Evolutionary conservation across 2,329 filamentous ascomycete species (phyloP).

Genomic region (Xylaria sp.): DNA sequence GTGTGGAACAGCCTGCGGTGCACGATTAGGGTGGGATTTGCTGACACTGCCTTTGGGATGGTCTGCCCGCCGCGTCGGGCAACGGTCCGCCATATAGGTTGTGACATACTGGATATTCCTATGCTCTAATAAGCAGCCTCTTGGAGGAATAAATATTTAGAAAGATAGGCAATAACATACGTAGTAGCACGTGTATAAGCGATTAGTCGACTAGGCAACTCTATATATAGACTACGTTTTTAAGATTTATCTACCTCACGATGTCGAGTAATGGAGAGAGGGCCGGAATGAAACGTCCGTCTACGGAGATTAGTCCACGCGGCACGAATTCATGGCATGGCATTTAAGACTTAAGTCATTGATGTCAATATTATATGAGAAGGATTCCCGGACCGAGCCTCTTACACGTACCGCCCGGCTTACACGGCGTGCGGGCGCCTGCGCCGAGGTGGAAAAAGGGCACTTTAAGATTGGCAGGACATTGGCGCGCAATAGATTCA

Average conservation of each 20-base stretch:
- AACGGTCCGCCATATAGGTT: slow-evolving; percentile 12
- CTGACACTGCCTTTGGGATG: slow-evolving; percentile 9
- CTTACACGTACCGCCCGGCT: not conserved
- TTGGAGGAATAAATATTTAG: not conserved
- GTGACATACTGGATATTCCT: slow-evolving; percentile 23
- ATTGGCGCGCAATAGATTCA: not conserved
- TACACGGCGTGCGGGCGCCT: not conserved
- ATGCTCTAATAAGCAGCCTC: slow-evolving; percentile 8
- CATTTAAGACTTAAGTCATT: not conserved
- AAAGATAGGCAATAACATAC: not conserved
- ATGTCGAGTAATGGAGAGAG: not conserved
- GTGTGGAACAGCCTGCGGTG: slow-evolving; percentile 25
- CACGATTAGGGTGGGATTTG: slow-evolving; percentile 3
- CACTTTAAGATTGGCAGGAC: not conserved
- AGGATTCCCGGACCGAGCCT: not conserved
- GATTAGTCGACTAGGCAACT: not conserved
- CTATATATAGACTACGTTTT: slow-evolving; percentile 11
- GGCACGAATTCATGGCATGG: not conserved
- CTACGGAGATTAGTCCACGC: not conserved
- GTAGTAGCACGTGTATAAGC: not conserved
- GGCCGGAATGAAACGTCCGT: slow-evolving; percentile 10
- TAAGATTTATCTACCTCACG: slow-evolving; percentile 2
- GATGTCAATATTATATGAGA: slow-evolving; percentile 10
- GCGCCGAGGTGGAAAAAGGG: not conserved
- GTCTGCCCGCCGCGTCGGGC: slow-evolving; percentile 19